Evolutionary conservation across 768 basidiomycete genomes (phyloP).

Genomic region (Mycena leptocephala): DNA sequence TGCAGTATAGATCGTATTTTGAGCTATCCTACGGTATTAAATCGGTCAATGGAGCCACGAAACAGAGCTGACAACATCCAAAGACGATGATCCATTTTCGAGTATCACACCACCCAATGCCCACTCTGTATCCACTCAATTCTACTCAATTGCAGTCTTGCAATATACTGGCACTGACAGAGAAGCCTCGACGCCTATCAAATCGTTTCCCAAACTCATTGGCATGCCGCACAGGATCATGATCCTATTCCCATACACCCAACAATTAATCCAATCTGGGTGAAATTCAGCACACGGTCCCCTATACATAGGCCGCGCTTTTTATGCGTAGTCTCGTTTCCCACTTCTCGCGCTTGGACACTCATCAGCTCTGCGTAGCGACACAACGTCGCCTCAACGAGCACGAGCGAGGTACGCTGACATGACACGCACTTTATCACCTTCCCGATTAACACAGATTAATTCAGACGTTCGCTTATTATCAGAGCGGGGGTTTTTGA

Average conservation of each 20-base stretch:
- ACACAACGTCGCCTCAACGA: not conserved
- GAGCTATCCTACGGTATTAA: too few relatives aligned
- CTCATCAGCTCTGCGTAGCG: not conserved
- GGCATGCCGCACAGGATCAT: not conserved
- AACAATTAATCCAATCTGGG: not conserved
- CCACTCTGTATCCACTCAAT: too few relatives aligned
- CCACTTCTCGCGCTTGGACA: not conserved
- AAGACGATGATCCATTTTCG: too few relatives aligned
- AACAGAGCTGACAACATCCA: too few relatives aligned
- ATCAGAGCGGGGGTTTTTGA: not conserved
- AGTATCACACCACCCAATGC: too few relatives aligned
- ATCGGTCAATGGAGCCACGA: too few relatives aligned
- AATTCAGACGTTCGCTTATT: constrained; percentile 1
- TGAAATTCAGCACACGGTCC: not conserved
- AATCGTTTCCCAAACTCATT: not conserved
- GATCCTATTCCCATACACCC: not conserved
- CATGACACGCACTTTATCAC: constrained; percentile 1
- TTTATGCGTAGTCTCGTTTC: not conserved
- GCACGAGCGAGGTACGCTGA: not conserved
- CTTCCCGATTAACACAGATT: constrained; percentile 2
- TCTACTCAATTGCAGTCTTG: too few relatives aligned
- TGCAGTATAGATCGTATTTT: too few relatives aligned
- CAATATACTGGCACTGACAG: too few relatives aligned
- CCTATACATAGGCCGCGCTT: not conserved
- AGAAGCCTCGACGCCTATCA: too few relatives aligned